Evolutionary conservation across 148 eudicot genomes (phyloP).

Genomic region (Nyssa sinensis): DNA sequence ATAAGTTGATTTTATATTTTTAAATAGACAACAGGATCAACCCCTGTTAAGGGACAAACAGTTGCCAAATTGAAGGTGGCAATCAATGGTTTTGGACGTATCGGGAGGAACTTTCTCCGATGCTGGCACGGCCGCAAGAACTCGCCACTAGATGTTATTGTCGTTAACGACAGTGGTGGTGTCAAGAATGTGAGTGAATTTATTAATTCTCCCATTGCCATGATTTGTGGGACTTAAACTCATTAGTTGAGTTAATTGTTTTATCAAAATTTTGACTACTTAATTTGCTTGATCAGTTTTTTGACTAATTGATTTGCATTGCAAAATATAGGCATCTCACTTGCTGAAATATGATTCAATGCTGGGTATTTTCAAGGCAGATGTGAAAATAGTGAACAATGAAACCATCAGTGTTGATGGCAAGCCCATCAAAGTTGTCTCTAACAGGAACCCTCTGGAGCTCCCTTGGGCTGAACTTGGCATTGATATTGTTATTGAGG

Average conservation of each 20-base stretch:
- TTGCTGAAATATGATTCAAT: constrained; percentile 94
- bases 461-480: constrained; percentile 99
- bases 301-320: not conserved
- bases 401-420: constrained; percentile 90
- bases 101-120: constrained; percentile 98
- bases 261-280: too few relatives aligned
- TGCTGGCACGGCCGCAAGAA: constrained; percentile 98
- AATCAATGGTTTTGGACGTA: constrained; percentile 96
- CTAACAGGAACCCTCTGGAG: constrained; percentile 88
- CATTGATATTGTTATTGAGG: constrained; percentile 98
- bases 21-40: constrained; percentile 51
- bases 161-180: constrained; percentile 98
- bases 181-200: constrained; percentile 72
- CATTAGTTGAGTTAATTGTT: not conserved
- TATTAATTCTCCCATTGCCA: not conserved
- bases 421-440: constrained; percentile 90
- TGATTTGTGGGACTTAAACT: not conserved
- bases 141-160: constrained; percentile 90
- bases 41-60: constrained; percentile 64
- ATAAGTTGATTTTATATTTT: constrained; percentile 2
- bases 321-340: constrained; percentile 83
- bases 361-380: constrained; percentile 95
- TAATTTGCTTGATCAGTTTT: too few relatives aligned
- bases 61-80: constrained; percentile 95
- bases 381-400: constrained; percentile 83